Evolutionary conservation across 257 asterid species (phyloP), one percentile per base, ranked within the genome.

Genomic region (Leonotis leonurus): DNA sequence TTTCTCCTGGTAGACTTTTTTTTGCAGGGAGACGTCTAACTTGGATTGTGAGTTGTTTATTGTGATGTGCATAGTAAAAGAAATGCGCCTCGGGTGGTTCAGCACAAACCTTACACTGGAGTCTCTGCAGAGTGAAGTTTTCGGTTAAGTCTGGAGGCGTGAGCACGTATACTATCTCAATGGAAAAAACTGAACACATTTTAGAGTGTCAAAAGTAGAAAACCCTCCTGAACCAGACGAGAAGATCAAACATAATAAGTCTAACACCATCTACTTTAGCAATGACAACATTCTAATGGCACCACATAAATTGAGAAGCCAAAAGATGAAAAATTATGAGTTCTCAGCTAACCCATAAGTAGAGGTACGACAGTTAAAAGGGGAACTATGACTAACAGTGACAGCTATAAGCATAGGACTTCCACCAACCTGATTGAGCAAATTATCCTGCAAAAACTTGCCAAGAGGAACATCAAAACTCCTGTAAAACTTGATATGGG

Each of bases 391-490:
- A 55, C 39, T 48, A 29, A 53, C n/a, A n/a, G n/a, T n/a, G n/a
- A 69, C 37, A 45, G 36, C 22, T 25, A 62, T 27, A 45, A 68
- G 36, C n/a, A 56, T 41, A 25, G n/a, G 32, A 52, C 61, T 65
- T 62, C 32, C 35, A 64, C 27, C 44, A 57, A 88, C 98, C 95
- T 84, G 97, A 65, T 78, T 85, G 74, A 92, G 95, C 71, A 92
- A 71, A 77, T 83, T 78, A 27, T 92, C 90, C 65, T 68, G 86
- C 86, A 92, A 72, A 71, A 88, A 88, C 39, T 81, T 85, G 48
- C 89, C 97, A 16, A 92, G 95, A 13, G 96, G 95, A 66, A 80
- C 85, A 68, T 92, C 98, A 44, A 86, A 86, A 81, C 86, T 83
- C 68, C 79, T 73, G 73, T 92, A 92, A 62, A 92, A 92, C 85